Evolutionary conservation across 257 asterid species (phyloP), one percentile per base, ranked within the genome.

Genomic region (Forsythia viridissima): DNA sequence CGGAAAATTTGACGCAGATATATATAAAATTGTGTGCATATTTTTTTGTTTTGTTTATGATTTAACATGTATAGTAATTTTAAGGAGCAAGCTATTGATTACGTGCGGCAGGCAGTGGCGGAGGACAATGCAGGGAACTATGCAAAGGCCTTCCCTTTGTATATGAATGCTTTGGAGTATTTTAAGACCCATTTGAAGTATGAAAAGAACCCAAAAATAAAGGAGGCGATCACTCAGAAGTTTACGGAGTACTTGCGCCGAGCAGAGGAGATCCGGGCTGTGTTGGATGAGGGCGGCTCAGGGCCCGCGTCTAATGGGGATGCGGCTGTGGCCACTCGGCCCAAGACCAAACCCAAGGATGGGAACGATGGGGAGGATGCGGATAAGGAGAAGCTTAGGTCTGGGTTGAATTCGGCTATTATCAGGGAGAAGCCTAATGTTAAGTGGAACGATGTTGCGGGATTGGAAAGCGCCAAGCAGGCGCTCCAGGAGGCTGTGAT

Each of bases 381-480:
- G 41, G 99, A 96, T 78, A 88, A 92, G 91, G 90, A 89, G 73
- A 95, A 95, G 90, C 94, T 93, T 48, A 84, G 97, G 70, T 80
- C 98, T 46, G 99, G 98, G 10, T 83, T 96, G 90, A 91, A 84
- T 83, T 96, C 99, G 0, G 99, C 99, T 10, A 96, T 96, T 73
- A 66, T 96, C 63, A 89, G 99, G 86, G 99, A 96, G 70, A 96
- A 93, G 80, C 99, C 99, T 4, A 93, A 96, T 85, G 93, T 96
- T 3, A 96, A 93, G 91, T 96, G 99, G 99, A 92, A 81, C 65
- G 99, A 96, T 87, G 99, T 96, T 9, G 99, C 99, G 65, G 99
- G 99, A 57, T 84, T 96, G 90, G 99, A 96, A 83, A 96, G 99
- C 70, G 99, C 99, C 0, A 96, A 96, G 84, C 99, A 96, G 90